phyloP scores from a whole-genome alignment of 371 early-diverging fungal species.

The Mortierella sp. region DNA sequence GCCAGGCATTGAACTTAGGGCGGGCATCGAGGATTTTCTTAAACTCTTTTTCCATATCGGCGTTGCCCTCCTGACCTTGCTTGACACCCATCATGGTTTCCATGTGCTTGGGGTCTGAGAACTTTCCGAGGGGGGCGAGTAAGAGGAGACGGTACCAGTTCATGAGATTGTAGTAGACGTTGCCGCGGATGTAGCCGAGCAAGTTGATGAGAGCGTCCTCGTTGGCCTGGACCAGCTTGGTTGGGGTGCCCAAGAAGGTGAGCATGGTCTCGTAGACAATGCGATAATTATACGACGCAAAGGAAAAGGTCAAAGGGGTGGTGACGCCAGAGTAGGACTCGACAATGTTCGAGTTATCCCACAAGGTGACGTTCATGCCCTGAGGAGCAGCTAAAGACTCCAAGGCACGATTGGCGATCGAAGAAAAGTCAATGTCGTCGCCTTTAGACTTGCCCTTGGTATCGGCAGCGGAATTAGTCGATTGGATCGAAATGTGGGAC shows the following conservation, averaged over 20 bases:
- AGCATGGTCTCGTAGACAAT: conserved; percentile 59
- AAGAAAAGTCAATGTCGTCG: conserved; percentile 31
- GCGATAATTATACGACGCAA: conserved; percentile 57
- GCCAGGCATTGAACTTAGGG: conserved; percentile 53
- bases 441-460: conserved; percentile 26
- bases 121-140: conserved; percentile 54
- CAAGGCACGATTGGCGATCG: conserved; percentile 45
- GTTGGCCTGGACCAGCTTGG: conserved; percentile 41
- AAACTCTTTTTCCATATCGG: conserved; percentile 55
- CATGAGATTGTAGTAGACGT: conserved; percentile 59
- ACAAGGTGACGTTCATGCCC: conserved; percentile 56
- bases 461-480: conserved; percentile 18
- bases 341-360: conserved; percentile 59
- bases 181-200: conserved; percentile 54
- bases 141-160: conserved; percentile 57
- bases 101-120: conserved; percentile 60
- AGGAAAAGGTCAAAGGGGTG: conserved; percentile 55
- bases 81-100: conserved; percentile 60
- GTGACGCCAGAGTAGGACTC: conserved; percentile 59
- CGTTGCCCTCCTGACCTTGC: conserved; percentile 52
- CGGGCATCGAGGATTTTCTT: conserved; percentile 49
- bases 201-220: conserved; percentile 53
- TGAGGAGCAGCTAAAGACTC: conserved; percentile 50
- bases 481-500: conserved; percentile 21
- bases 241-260: conserved; percentile 48